Base-by-base conservation (phyloP, 306 rosid genomes). In the Citrullus colocynthis region DNA sequence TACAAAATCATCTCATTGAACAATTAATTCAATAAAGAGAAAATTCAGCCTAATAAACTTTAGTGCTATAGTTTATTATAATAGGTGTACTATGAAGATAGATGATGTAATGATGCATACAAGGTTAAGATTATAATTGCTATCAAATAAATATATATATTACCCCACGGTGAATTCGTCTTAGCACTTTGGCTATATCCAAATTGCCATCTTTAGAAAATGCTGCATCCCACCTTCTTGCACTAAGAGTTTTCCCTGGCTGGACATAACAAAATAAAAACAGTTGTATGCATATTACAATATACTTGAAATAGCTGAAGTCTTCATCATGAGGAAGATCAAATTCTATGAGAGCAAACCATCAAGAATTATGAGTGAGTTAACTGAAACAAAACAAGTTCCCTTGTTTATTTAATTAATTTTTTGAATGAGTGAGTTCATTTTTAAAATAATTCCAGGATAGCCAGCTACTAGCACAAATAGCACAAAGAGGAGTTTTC, bases 141-240 rank as follows among this genome's bases (percentile, higher is more conserved):
- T 9, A 60, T n/a, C 10, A 42, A 59, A 57, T 59, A 36, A 58
- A 24, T 36, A 59, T 56, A 58, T 55, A 54, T 2, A 84, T 63
- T 94, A 94, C 98, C 97, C 97, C 97, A 17, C 89, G 86, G 75
- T 94, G 98, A 78, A 94, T 90, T 82, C 96, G 84, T 86, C 97
- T 82, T 67, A 94, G 93, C 74, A 94, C 93, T 81, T 83, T 84
- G 8, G 90, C 98, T 58, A 94, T 94, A 79, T 92, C 94, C 85
- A 94, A 82, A 79, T 78, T 96, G 78, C 98, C 98, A n/a, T 90
- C 97, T 80, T 76, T 79, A 61, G 88, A 76, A 79, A 94, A 94
- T 76, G 98, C 89, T 64, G 95, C 89, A 34, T 88, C 80, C 97
- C 97, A 94, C 80, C 98, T 90, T 84, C 97, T 88, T 81, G 85